Evolutionary conservation across 192 early-diverging fungal species (phyloP), one percentile per base, ranked within the genome.

Genomic region (Haplosporangium gracile): DNA sequence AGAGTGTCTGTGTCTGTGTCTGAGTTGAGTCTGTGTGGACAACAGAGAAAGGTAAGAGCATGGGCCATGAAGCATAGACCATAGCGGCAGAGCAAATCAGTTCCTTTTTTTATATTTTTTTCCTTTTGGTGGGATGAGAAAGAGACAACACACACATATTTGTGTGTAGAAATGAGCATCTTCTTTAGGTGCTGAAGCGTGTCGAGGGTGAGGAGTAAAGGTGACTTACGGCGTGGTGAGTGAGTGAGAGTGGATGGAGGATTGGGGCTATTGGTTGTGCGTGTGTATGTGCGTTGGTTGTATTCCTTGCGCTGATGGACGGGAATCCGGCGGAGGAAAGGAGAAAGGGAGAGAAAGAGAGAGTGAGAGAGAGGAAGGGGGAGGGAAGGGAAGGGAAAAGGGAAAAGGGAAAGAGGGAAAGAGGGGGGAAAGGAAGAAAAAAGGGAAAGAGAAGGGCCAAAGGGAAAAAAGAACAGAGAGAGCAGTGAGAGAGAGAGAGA

Each of bases 41-140:
- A 60, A 10, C n/a, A 20, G 7, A 8, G 5, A 63, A 49, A 11
- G 15, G 49, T 26, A 26, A 18, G 29, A 65, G 60, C 60, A 65
- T 65, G 60, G 60, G 60, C 60, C 60, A 65, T 65, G 60, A 29
- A 65, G 60, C 60, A 65, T 65, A 32, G 60, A 65, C 60, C 60
- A 65, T 32, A 65, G 29, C 26, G 29, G 26, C 60, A 65, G 60
- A 65, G 60, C 55, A 11, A 15, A 65, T 20, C 18, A 2, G 2
- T 51, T 51, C 16, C 18, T 51, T 51, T 22, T 51, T 51, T 22
- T 51, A 20, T 22, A 1, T 49, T 49, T 5, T 51, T 51, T 51
- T 51, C 5, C 16, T 51, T 51, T 51, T 51, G 15, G 49, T 51
- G 49, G 11, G 60, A 32, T 65, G 60, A 29, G n/a, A 29, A 26